Base-by-base conservation (phyloP, 2,329 filamentous ascomycete genomes). In the Trichoderma atroviride region DNA sequence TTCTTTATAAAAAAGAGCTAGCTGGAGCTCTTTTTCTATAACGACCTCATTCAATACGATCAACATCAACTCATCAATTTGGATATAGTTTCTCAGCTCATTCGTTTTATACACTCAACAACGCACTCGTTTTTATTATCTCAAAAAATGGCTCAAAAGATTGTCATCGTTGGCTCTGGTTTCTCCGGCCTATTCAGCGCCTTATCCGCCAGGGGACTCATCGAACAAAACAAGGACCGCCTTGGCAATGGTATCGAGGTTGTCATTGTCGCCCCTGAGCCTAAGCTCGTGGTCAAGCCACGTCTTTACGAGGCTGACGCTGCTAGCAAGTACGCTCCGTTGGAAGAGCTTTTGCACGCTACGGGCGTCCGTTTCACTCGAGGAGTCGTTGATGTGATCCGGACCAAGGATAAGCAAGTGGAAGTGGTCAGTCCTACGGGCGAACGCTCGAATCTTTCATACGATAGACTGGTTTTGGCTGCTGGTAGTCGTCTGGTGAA, bases 111-210 rank as follows among this genome's bases (percentile, higher is more conserved):
- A n/a, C n/a, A n/a, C 40, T 43, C 40, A 19, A 43, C 33, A 35
- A 4, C 33, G 33, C 33, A 35, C 11, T 35, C 4, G 11, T 35
- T 35, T 13, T 13, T 35, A 13, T 10, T 14, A 13, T 1, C 33
- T 35, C 2, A 10, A 10, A 19, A 37, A 29, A 57, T 66, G 62
- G 27, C 62, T 58, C 62, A 58, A 47, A 56, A 27, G 6, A 66
- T 66, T 5, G 62, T 59, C 33, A 61, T 68, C 22, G n/a, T 80
- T 35, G 79, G 79, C 3, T 70, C 78, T n/a, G 78, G 79, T 0
- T 80, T 81, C 57, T 77, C 78, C 27, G 79, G 79, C 11, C 62
- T 80, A 2, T 79, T 78, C 77, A 80, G 78, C 43, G 80, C 79
- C 7, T 73, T 81, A 1, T 71, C 78, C 6, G 79, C 80, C 29